These are phyloP conservation scores for Metschnikowia matae DNA, from an alignment of 805 yeast species.

Conservation along the genomic window DNA sequence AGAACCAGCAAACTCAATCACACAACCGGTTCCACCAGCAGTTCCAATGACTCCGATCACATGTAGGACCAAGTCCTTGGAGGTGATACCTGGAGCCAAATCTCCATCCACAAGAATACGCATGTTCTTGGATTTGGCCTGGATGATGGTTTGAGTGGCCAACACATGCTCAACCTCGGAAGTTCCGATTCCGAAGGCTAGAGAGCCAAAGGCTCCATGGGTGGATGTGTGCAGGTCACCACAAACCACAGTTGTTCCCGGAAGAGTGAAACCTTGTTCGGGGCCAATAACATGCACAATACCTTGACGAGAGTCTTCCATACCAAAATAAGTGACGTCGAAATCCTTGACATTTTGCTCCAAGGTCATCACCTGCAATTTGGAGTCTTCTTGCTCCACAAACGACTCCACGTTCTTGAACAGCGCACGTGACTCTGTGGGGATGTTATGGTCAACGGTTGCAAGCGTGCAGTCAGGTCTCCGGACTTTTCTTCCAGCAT, in stretches of 20 bases:
- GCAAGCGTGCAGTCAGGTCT: constrained; percentile 91
- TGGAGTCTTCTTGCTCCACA: constrained; percentile 86
- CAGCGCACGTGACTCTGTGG: constrained; percentile 80
- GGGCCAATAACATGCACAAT: constrained; percentile 99
- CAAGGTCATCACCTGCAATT: constrained; percentile 85
- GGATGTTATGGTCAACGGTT: constrained; percentile 96
- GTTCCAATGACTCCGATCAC: constrained; percentile 97
- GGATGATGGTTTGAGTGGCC: constrained; percentile 95
- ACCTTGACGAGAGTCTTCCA: constrained; percentile 94
- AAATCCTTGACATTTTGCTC: constrained; percentile 91
- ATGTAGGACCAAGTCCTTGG: constrained; percentile 91
- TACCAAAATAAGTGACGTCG: constrained; percentile 88
- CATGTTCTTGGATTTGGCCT: constrained; percentile 95
- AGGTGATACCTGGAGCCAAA: constrained; percentile 83
- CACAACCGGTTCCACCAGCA: constrained; percentile 98
- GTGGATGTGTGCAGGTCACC: constrained; percentile 99
- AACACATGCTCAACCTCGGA: constrained; percentile 98
- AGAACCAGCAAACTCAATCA: constrained; percentile 93
- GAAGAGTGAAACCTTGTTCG: constrained; percentile 96
- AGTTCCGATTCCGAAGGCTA: constrained; percentile 98
- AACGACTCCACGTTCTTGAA: constrained; percentile 73
- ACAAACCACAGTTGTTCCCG: constrained; percentile 98
- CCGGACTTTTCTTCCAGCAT: constrained; percentile 86
- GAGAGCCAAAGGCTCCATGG: constrained; percentile 96
- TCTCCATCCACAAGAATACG: constrained; percentile 81